These are phyloP conservation scores for Sphagnum tenellum DNA, from an alignment of 225 moss, liverwort and hornwort species.

Conservation along the genomic window DNA sequence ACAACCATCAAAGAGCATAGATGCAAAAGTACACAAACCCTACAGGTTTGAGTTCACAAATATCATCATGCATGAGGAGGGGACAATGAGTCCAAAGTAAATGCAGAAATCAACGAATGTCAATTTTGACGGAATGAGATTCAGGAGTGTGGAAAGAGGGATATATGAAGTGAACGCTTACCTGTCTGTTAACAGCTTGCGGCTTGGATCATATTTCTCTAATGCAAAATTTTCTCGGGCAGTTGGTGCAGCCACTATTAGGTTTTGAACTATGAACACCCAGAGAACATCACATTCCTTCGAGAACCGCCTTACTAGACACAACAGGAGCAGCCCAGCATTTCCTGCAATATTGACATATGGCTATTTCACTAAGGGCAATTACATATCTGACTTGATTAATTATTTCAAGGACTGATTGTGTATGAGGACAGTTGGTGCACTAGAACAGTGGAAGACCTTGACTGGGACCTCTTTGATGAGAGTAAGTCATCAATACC, in stretches of 20 bases:
- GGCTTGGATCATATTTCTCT: slow-evolving; percentile 17
- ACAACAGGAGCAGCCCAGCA: slow-evolving; percentile 25
- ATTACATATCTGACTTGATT: slow-evolving; percentile 1
- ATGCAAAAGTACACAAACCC: not conserved
- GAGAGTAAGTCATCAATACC: too few relatives aligned
- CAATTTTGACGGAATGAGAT: not conserved
- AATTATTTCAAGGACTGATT: not conserved
- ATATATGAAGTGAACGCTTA: not conserved
- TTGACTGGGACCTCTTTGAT: too few relatives aligned
- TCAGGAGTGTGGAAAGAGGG: not conserved
- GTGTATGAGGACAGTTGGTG: too few relatives aligned
- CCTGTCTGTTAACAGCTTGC: slow-evolving; percentile 28
- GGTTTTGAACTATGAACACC: slow-evolving; percentile 22
- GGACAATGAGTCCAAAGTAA: too few relatives aligned
- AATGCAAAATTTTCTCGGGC: slow-evolving; percentile 19
- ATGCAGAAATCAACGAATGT: too few relatives aligned
- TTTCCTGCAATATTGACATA: slow-evolving; percentile 18
- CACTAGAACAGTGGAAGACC: too few relatives aligned
- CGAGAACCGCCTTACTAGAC: slow-evolving; percentile 26
- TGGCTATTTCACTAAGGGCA: not conserved
- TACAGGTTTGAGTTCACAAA: not conserved
- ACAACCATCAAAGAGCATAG: not conserved
- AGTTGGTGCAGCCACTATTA: slow-evolving; percentile 25
- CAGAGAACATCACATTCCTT: slow-evolving; percentile 23
- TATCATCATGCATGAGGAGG: too few relatives aligned